Evolutionary conservation across 2,329 filamentous ascomycete species (phyloP).

Genomic region (Beauveria australis): DNA sequence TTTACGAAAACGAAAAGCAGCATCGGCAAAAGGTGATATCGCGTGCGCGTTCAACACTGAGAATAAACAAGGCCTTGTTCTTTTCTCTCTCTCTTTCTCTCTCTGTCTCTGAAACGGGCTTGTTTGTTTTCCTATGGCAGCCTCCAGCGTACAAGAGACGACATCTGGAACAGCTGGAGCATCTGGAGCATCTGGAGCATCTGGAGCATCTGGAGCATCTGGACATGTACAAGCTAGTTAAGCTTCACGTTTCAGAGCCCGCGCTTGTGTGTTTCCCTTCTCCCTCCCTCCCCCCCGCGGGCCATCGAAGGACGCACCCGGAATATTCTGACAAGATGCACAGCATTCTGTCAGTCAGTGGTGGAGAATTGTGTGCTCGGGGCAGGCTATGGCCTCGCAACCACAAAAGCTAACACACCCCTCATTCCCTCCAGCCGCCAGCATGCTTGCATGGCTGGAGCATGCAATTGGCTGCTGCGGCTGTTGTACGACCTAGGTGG

Average conservation of each 20-base stretch:
- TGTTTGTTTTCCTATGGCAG: background rate
- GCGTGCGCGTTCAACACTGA: background rate
- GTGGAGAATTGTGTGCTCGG: slow-evolving; percentile 7
- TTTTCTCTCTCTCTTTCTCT: background rate
- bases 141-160: background rate
- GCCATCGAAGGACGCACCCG: slow-evolving; percentile 10
- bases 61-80: background rate
- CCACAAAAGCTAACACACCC: background rate
- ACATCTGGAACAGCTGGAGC: background rate
- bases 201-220: background rate
- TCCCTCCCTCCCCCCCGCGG: background rate
- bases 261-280: background rate
- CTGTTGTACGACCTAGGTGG: slow-evolving; percentile 8
- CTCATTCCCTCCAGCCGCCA: slow-evolving; percentile 5
- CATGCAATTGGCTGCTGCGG: slow-evolving; percentile 4
- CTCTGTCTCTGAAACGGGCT: background rate
- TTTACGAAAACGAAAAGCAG: background rate
- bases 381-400: background rate
- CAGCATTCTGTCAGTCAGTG: slow-evolving; percentile 9
- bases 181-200: background rate
- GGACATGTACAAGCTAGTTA: background rate
- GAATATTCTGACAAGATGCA: slow-evolving; percentile 9
- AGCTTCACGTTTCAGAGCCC: slow-evolving; percentile 2
- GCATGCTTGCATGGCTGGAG: slow-evolving; percentile 1
- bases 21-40: background rate